Conservation (phyloP, 257 asterid genomes). For the Nicotiana undulata region DNA sequence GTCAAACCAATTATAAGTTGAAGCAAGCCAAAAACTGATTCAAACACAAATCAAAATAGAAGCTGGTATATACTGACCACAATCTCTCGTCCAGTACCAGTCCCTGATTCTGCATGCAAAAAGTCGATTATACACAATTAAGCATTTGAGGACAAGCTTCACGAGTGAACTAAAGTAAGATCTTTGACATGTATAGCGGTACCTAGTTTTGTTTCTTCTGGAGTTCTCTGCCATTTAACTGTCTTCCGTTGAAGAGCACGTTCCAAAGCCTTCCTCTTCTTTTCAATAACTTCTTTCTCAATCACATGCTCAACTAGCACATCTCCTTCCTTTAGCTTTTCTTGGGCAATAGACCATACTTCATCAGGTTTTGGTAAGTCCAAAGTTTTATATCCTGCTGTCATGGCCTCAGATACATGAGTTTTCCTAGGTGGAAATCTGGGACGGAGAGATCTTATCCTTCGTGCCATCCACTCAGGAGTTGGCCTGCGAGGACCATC, state of each 20-base stretch:
- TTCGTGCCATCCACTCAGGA: constrained; percentile 37
- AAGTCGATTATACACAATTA: constrained; percentile 7
- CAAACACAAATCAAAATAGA: neutral
- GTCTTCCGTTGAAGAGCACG: constrained; percentile 37
- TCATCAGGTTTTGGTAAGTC: constrained; percentile 33
- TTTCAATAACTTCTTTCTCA: constrained; percentile 38
- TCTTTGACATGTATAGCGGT: constrained; percentile 1
- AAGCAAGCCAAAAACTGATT: neutral
- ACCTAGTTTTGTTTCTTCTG: constrained; percentile 37
- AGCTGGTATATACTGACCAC: constrained; percentile 28
- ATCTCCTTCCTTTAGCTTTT: constrained; percentile 32
- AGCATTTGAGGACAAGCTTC: neutral
- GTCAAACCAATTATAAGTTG: neutral
- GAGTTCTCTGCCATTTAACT: constrained; percentile 35
- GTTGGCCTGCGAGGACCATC: constrained; percentile 38
- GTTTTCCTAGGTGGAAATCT: constrained; percentile 38
- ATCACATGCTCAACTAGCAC: constrained; percentile 32
- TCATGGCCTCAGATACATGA: constrained; percentile 18
- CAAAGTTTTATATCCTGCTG: constrained; percentile 22
- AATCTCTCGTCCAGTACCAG: constrained; percentile 40
- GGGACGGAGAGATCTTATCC: constrained; percentile 27
- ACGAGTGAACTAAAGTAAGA: neutral
- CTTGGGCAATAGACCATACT: constrained; percentile 37
- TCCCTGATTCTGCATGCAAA: constrained; percentile 36
- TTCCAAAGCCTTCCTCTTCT: constrained; percentile 35